Percentiles rank a stretch among this genome's conserved stretches.
These are phyloP conservation scores for Penicillium frequentans DNA, from an alignment of 2,329 filamentous ascomycete genomes.

Conservation along the genomic window DNA sequence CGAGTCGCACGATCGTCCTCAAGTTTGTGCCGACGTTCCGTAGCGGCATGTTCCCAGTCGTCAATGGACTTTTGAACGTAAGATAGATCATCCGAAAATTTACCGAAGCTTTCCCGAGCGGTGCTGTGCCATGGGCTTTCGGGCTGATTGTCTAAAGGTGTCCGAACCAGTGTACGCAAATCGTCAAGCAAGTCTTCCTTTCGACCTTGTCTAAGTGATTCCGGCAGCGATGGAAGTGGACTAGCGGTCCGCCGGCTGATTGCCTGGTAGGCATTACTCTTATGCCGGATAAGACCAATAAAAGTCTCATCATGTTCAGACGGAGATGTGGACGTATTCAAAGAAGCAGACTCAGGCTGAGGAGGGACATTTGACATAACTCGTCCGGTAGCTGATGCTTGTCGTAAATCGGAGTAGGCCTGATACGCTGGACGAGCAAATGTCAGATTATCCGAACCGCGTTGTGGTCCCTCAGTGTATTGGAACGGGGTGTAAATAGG, in stretches of 20 bases:
- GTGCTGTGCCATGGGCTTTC: slow-evolving; percentile 35
- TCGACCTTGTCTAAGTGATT: slow-evolving; percentile 32
- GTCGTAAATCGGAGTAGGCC: slow-evolving; percentile 49
- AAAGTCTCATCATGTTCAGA: slow-evolving; percentile 46
- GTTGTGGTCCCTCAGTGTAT: slow-evolving; percentile 45
- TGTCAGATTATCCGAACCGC: slow-evolving; percentile 39
- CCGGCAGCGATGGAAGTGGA: slow-evolving; percentile 30
- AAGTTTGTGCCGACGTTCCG: slow-evolving; percentile 44
- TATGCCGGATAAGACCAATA: slow-evolving; percentile 48
- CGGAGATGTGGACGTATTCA: slow-evolving; percentile 20
- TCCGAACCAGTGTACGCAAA: slow-evolving; percentile 36
- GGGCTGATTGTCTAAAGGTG: slow-evolving; percentile 33
- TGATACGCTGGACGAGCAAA: slow-evolving; percentile 46
- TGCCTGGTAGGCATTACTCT: slow-evolving; percentile 42
- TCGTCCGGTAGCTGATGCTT: slow-evolving; percentile 45
- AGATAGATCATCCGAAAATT: slow-evolving; percentile 42
- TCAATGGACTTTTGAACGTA: slow-evolving; percentile 44
- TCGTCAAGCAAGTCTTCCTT: slow-evolving; percentile 30
- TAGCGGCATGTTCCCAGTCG: slow-evolving; percentile 50
- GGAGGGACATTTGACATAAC: slow-evolving; percentile 39
- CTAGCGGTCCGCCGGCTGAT: slow-evolving; percentile 27
- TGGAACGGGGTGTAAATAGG: slow-evolving; percentile 48
- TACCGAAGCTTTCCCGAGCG: slow-evolving; percentile 34
- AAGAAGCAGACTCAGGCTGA: slow-evolving; percentile 17
- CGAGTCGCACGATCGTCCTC: slow-evolving; percentile 51